Evolutionary conservation across 306 rosid species (phyloP).

Genomic region (apple (Malus domestica)): ASM211411v1 NC_041792.1:21201407-21201906

Average conservation of each 20-base stretch:
- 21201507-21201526: no score
- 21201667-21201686: neutral
- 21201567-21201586: no score
- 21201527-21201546: no score
- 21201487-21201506: neutral
- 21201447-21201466: neutral
- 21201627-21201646: no score
- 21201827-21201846: neutral
- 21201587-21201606: no score
- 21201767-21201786: neutral
- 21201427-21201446: neutral
- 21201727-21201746: neutral
- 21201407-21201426: slow-evolving; percentile 21
- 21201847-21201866: neutral
- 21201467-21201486: neutral
- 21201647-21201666: no score
- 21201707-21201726: neutral
- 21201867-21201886: slow-evolving; percentile 1
- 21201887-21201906: neutral
- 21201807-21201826: slow-evolving; percentile 2
- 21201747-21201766: neutral
- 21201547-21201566: no score
- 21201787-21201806: neutral
- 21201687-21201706: neutral
- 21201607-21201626: no score